phyloP scores from a whole-genome alignment of 2,329 filamentous ascomycete genomes.

The Fusarium sp. region DNA sequence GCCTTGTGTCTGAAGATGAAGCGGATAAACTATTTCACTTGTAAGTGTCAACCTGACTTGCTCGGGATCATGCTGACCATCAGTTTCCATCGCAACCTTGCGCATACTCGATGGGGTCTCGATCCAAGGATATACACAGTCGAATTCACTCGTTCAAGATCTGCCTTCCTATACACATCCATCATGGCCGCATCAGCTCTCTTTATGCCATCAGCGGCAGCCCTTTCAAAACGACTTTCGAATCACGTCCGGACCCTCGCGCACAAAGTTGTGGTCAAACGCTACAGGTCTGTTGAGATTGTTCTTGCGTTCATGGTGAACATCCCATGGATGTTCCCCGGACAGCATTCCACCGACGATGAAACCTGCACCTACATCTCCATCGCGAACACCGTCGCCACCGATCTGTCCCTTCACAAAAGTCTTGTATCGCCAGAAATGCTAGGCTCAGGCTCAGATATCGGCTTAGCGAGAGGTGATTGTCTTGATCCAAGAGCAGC shows the following conservation, averaged over 20 bases:
- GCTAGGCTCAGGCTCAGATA: constrained; percentile 58
- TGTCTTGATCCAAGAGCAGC: constrained; percentile 75
- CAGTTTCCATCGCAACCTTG: constrained; percentile 75
- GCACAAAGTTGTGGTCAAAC: constrained; percentile 68
- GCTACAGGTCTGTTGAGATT: constrained; percentile 77
- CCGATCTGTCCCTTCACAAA: constrained; percentile 77
- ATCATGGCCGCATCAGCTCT: constrained; percentile 75
- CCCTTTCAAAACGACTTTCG: constrained; percentile 73
- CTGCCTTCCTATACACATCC: constrained; percentile 77
- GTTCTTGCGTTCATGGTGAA: constrained; percentile 81
- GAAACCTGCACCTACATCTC: constrained; percentile 78
- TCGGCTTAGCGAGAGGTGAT: constrained; percentile 69
- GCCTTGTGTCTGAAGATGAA: constrained; percentile 73
- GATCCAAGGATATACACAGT: constrained; percentile 74
- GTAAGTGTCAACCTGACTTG: constrained; percentile 56
- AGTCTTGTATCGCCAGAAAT: constrained; percentile 67
- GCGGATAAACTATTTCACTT: constrained; percentile 72
- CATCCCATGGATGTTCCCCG: constrained; percentile 79
- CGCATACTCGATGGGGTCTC: constrained; percentile 79
- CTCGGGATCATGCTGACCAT: neutral
- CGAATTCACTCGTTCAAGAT: constrained; percentile 73
- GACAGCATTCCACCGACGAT: constrained; percentile 75
- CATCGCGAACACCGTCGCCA: constrained; percentile 74
- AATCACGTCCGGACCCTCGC: constrained; percentile 72
- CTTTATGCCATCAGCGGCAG: constrained; percentile 71